Percentiles rank a stretch among this genome's conserved stretches.
Evolutionary conservation across 257 asterid genomes (phyloP).

Genomic region (Prunella vulgaris): DNA sequence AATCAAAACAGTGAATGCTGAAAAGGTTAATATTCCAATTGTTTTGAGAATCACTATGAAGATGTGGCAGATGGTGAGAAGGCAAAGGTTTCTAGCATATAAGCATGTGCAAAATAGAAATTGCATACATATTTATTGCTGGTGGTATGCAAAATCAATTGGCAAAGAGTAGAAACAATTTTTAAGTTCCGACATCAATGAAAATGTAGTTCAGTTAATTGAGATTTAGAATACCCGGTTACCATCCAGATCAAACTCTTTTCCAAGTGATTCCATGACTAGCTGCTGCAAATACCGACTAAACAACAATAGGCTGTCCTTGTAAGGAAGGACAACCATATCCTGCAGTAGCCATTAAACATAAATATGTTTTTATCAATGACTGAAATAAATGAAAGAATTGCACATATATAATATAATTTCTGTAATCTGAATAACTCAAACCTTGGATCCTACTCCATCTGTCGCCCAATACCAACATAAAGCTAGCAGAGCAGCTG

Average conservation of each 20-base stretch:
- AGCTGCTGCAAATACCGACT: conserved; percentile 97
- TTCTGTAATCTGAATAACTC: conserved; percentile 22
- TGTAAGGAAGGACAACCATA: conserved; percentile 99
- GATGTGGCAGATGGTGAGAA: too few relatives aligned
- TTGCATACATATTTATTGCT: background rate
- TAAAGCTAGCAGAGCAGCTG: conserved; percentile 89
- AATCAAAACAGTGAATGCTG: background rate
- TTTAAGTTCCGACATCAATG: background rate
- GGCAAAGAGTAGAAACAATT: background rate
- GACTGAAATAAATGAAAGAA: background rate
- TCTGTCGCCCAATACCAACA: conserved; percentile 98
- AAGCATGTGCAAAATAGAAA: background rate
- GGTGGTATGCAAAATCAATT: background rate
- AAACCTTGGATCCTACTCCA: conserved; percentile 94
- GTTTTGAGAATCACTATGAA: background rate
- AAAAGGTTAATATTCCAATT: background rate
- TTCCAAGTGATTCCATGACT: conserved; percentile 99
- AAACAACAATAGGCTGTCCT: conserved; percentile 89
- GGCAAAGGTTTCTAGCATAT: background rate
- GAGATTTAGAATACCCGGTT: conserved; percentile 60
- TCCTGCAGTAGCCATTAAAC: conserved; percentile 55
- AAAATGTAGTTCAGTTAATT: background rate
- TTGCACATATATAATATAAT: background rate
- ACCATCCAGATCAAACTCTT: conserved; percentile 96
- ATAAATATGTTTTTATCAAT: background rate